Evolutionary conservation across 2,329 filamentous ascomycete genomes (phyloP).

Genomic region (Colletotrichum agaves): DNA sequence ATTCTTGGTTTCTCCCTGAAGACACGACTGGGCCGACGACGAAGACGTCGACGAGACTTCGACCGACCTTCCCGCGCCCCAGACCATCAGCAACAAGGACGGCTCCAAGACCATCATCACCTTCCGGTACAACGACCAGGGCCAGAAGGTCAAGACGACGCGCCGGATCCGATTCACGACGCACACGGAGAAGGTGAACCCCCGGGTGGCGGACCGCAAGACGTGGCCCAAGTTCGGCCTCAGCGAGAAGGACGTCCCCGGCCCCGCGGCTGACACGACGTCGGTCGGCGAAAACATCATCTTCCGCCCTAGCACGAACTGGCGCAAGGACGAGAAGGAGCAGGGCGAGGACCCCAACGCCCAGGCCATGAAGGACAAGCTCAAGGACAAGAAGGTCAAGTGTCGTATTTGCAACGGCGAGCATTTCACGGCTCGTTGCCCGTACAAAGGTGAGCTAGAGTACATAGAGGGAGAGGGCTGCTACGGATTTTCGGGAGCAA

Average conservation of each 20-base stretch:
- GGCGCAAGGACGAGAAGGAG: conserved; percentile 89
- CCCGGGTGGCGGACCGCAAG: conserved; percentile 93
- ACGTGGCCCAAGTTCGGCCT: conserved; percentile 92
- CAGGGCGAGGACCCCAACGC: conserved; percentile 80
- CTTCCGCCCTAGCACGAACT: conserved; percentile 93
- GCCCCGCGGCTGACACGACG: conserved; percentile 89
- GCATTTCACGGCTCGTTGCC: conserved; percentile 99
- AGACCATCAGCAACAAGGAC: conserved; percentile 96
- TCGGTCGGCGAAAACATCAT: conserved; percentile 97
- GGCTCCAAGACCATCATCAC: conserved; percentile 96
- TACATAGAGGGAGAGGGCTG: not conserved
- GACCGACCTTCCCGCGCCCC: conserved; percentile 80
- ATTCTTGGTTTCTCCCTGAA: conserved; percentile 37
- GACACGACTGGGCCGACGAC: conserved; percentile 93
- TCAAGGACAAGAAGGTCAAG: conserved; percentile 99
- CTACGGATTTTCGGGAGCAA: too few species aligned
- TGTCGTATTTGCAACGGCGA: conserved; percentile 98
- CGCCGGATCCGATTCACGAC: conserved; percentile 93
- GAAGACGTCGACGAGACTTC: conserved; percentile 83
- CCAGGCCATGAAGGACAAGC: conserved; percentile 79
- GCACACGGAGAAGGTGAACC: conserved; percentile 94
- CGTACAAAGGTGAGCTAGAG: conserved; percentile 75
- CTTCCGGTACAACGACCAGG: conserved; percentile 89
- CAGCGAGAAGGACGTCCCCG: conserved; percentile 84
- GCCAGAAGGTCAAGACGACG: conserved; percentile 96